phyloP scores from a whole-genome alignment of 2,329 filamentous ascomycete species.

The Ophiostoma montium region DNA sequence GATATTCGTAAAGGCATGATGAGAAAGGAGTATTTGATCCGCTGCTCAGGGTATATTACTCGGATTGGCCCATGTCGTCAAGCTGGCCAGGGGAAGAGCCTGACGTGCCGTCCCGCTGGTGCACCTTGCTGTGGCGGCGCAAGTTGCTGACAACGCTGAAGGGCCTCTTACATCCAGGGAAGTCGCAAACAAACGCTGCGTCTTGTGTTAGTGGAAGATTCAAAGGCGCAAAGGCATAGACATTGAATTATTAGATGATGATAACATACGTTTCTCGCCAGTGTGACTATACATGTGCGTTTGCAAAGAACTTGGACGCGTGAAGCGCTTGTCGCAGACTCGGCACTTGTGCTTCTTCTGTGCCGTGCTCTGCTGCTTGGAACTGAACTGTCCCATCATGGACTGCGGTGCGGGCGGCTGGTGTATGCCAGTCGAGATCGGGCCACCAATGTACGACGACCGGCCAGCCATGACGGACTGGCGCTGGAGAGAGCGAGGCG shows the following conservation, averaged over 20 bases:
- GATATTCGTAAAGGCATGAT: no score
- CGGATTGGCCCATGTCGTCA: background rate
- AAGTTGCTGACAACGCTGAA: slow-evolving; percentile 97
- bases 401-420: slow-evolving; percentile 68
- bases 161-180: slow-evolving; percentile 86
- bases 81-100: background rate
- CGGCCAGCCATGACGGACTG: background rate
- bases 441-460: slow-evolving; percentile 21
- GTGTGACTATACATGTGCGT: slow-evolving; percentile 98
- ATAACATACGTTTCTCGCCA: slow-evolving; percentile 81
- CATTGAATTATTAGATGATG: background rate
- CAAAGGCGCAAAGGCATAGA: background rate
- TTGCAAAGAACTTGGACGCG: slow-evolving; percentile 80
- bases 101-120: slow-evolving; percentile 36
- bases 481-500: slow-evolving; percentile 3
- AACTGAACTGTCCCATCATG: slow-evolving; percentile 98
- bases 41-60: background rate
- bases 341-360: slow-evolving; percentile 99
- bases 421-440: slow-evolving; percentile 53
- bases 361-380: slow-evolving; percentile 86
- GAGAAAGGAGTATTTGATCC: background rate
- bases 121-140: slow-evolving; percentile 87
- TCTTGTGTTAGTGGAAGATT: background rate
- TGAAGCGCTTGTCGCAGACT: slow-evolving; percentile 95
- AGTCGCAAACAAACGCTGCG: slow-evolving; percentile 81